These are phyloP conservation scores for Ustilago nuda DNA, from an alignment of 1,284 basidiomycete genomes.

Conservation along the genomic window DNA sequence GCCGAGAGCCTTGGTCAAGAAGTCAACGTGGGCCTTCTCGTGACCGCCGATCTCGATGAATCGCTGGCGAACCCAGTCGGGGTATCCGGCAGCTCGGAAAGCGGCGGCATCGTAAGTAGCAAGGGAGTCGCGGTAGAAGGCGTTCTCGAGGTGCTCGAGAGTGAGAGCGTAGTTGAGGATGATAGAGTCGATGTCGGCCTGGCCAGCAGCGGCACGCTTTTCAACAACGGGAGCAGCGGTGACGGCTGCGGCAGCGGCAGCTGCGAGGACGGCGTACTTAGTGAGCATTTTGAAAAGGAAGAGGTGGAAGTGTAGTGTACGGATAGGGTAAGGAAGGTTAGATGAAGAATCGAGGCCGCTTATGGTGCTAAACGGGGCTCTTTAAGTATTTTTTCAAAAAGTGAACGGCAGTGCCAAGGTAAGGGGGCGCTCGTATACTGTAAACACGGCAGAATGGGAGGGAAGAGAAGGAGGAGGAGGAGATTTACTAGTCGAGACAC, in stretches of 20 bases:
- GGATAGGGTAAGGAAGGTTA: constrained; percentile 3
- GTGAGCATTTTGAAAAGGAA: constrained; percentile 39
- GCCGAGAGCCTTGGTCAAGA: constrained; percentile 74
- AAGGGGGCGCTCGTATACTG: neutral
- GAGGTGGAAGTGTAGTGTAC: neutral
- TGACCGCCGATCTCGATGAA: constrained; percentile 69
- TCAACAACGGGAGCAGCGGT: constrained; percentile 41
- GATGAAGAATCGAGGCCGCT: constrained; percentile 3
- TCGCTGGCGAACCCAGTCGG: constrained; percentile 73
- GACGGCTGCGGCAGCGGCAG: constrained; percentile 53
- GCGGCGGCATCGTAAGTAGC: constrained; percentile 69
- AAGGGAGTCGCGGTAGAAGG: constrained; percentile 73
- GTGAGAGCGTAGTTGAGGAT: constrained; percentile 77
- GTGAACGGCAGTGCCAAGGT: neutral
- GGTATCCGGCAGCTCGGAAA: constrained; percentile 74
- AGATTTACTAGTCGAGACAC: constrained; percentile 18
- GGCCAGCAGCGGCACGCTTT: constrained; percentile 61
- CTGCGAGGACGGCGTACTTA: constrained; percentile 54
- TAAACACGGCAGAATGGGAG: neutral
- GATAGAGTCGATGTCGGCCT: constrained; percentile 67
- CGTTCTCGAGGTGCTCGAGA: constrained; percentile 78
- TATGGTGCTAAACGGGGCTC: neutral
- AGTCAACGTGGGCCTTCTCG: constrained; percentile 74
- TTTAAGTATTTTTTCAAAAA: constrained; percentile 19
- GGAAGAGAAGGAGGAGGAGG: neutral